Evolutionary conservation across 2,329 filamentous ascomycete species (phyloP).

Genomic region (Fusarium transvaalense): DNA sequence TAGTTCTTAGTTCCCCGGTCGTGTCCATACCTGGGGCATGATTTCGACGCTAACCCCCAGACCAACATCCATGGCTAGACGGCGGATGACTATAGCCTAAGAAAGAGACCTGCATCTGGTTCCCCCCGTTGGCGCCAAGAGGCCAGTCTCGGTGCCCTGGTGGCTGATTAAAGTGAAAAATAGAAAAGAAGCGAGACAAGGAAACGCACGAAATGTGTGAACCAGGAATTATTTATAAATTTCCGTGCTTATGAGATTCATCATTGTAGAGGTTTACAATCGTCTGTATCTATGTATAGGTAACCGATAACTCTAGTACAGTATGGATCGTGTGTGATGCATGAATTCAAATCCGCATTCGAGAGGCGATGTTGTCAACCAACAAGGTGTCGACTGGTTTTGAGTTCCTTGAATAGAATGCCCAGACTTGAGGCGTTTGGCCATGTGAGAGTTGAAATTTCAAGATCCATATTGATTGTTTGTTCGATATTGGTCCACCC

Average conservation of each 20-base stretch:
- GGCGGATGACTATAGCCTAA: conserved; percentile 20
- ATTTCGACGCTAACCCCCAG: conserved; percentile 40
- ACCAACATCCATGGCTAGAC: conserved; percentile 14
- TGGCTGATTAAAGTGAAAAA: conserved; percentile 29
- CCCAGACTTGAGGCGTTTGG: conserved; percentile 9
- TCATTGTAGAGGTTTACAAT: not conserved
- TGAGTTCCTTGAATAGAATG: conserved; percentile 11
- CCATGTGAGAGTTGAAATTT: not conserved
- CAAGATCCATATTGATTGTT: not conserved
- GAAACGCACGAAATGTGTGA: not conserved
- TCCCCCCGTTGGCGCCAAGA: conserved; percentile 30
- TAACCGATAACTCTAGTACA: too few species aligned
- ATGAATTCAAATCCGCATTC: not conserved
- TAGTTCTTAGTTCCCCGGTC: conserved; percentile 26
- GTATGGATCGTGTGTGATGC: not conserved
- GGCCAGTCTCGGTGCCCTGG: conserved; percentile 28
- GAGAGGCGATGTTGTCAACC: not conserved
- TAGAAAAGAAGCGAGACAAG: conserved; percentile 11
- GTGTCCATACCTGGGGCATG: conserved; percentile 23
- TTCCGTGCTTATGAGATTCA: not conserved
- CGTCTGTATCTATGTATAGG: too few species aligned
- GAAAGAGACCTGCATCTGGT: conserved; percentile 39
- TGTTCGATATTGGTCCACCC: not conserved
- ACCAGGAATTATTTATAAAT: conserved; percentile 14
- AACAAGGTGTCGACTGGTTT: conserved; percentile 4